These are phyloP conservation scores for Edaphochlamys debaryana DNA, from an alignment of 139 green algal genomes.

Conservation along the genomic window DNA sequence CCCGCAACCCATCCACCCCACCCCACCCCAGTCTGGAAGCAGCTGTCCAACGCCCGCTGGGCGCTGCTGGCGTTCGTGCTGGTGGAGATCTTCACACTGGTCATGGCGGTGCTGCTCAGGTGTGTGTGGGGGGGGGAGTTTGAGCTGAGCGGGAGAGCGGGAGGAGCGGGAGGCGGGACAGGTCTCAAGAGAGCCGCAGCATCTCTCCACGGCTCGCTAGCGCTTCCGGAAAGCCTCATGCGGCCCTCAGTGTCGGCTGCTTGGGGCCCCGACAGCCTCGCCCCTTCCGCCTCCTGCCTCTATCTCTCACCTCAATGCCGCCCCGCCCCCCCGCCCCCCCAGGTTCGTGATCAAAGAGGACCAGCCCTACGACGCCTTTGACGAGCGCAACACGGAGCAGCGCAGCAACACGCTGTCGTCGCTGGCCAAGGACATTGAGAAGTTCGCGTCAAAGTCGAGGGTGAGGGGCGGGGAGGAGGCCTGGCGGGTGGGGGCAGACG, in stretches of 20 bases:
- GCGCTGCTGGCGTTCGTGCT: constrained; percentile 49
- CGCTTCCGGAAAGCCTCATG: too few relatives aligned
- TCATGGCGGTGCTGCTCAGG: constrained; percentile 41
- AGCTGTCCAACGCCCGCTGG: constrained; percentile 47
- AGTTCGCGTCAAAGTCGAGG: constrained; percentile 30
- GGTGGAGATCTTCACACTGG: constrained; percentile 48
- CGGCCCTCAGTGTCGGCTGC: too few relatives aligned
- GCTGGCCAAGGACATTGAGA: constrained; percentile 29
- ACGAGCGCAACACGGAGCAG: constrained; percentile 8
- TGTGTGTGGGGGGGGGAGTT: too few relatives aligned
- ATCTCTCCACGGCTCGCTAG: too few relatives aligned
- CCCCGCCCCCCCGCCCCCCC: too few relatives aligned
- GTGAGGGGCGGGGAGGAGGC: background rate
- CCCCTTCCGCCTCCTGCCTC: too few relatives aligned
- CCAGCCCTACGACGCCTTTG: constrained; percentile 38
- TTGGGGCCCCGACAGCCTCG: too few relatives aligned
- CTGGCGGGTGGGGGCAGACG: background rate
- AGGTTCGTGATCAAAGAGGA: constrained; percentile 41
- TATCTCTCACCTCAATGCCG: too few relatives aligned
- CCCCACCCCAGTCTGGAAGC: constrained; percentile 6
- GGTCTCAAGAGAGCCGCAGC: too few relatives aligned
- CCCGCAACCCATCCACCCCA: too few relatives aligned
- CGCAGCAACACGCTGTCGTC: constrained; percentile 19
- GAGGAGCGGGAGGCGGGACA: too few relatives aligned
- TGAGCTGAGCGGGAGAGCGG: too few relatives aligned